Evolutionary conservation across 176 grass and related monocot species (phyloP).

Genomic region (Oryza officinalis): DNA sequence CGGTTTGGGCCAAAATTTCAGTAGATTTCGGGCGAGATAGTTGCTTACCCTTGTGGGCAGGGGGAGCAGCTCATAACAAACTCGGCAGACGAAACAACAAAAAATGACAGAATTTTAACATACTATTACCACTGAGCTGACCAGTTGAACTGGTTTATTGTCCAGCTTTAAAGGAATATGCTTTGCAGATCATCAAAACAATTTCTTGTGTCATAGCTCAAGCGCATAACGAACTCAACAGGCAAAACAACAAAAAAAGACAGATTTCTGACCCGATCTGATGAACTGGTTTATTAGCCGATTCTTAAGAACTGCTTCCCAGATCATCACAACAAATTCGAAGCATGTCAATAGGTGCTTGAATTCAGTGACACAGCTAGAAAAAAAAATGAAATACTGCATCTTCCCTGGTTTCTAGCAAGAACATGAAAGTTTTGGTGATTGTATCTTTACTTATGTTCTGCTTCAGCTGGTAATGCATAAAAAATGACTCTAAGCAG

Average conservation of each 20-base stretch:
- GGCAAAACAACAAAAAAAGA: too few species aligned
- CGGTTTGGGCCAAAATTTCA: too few species aligned
- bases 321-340: not conserved
- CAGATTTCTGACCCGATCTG: too few species aligned
- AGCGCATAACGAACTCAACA: too few species aligned
- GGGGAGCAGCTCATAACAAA: not conserved
- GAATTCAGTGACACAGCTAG: not conserved
- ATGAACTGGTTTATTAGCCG: too few species aligned
- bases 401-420: slow-evolving; percentile 1
- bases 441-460: not conserved
- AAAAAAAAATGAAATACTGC: not conserved
- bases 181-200: not conserved
- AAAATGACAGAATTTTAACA: not conserved
- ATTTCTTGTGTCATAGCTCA: not conserved
- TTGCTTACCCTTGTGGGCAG: too few species aligned
- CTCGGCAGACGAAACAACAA: not conserved
- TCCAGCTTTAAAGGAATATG: not conserved
- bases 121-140: not conserved
- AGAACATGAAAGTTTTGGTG: not conserved
- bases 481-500: not conserved
- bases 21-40: too few species aligned
- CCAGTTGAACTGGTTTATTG: not conserved
- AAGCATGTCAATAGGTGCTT: not conserved
- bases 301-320: too few species aligned
- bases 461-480: not conserved